A percentile compares a stretch with the other conserved stretches of the same genome.
Conservation (phyloP, 2,329 filamentous ascomycete genomes). For the Diatrype stigma region DNA sequence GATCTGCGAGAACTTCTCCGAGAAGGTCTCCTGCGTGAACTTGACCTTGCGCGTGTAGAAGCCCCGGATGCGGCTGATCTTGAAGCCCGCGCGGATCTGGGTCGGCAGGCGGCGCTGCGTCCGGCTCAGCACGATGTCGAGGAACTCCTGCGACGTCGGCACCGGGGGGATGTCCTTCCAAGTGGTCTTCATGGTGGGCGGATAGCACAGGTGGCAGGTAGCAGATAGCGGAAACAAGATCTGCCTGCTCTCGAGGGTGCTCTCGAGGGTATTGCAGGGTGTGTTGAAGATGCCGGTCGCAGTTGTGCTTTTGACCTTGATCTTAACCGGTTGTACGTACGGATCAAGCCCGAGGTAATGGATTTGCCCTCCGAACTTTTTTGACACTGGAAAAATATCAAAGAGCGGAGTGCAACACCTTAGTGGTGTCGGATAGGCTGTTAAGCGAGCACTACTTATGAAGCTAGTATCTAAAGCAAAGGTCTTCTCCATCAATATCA, state of each 20-base stretch:
- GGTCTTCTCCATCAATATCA: background rate
- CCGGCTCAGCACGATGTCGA: slow-evolving; percentile 93
- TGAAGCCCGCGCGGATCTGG: slow-evolving; percentile 92
- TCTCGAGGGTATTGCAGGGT: too few species aligned
- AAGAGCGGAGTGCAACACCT: slow-evolving; percentile 11
- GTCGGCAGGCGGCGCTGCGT: slow-evolving; percentile 91
- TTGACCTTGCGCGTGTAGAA: slow-evolving; percentile 99
- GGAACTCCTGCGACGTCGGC: slow-evolving; percentile 89
- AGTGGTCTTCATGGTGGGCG: slow-evolving; percentile 57
- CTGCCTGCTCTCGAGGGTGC: too few species aligned
- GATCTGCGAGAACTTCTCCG: slow-evolving; percentile 86
- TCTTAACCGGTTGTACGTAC: background rate
- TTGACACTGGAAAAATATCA: slow-evolving; percentile 6
- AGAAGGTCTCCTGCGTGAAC: slow-evolving; percentile 94
- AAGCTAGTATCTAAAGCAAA: background rate
- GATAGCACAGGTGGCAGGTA: too few species aligned
- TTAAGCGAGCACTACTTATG: background rate
- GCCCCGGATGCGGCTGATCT: slow-evolving; percentile 84
- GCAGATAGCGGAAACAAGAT: too few species aligned
- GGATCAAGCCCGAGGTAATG: slow-evolving; percentile 2
- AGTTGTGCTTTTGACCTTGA: background rate
- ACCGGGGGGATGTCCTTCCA: slow-evolving; percentile 82
- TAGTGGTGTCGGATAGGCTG: background rate
- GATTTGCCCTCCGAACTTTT: slow-evolving; percentile 7
- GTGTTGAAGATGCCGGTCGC: slow-evolving; percentile 1